A percentile compares a stretch with the other conserved stretches of the same genome.
Evolutionary conservation across 2,329 filamentous ascomycete genomes (phyloP).

Genomic region (Pyrenochaeta sp.): DNA sequence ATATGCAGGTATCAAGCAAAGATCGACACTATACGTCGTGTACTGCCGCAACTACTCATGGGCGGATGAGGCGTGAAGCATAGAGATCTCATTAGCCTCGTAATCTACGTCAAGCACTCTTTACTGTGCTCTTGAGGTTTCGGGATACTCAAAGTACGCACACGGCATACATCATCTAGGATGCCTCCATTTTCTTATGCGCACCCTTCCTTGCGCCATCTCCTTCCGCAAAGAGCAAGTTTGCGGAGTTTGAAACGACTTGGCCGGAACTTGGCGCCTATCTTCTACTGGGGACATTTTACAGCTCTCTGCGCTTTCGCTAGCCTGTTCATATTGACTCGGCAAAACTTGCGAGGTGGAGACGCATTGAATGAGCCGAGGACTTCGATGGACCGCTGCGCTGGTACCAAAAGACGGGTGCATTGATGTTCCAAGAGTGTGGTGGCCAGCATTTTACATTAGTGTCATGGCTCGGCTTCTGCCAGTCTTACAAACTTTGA

Average conservation of each 20-base stretch:
- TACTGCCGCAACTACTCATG: neutral
- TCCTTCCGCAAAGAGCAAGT: neutral
- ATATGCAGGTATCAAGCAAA: neutral
- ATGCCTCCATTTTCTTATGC: neutral
- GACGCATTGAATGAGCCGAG: neutral
- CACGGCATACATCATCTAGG: neutral
- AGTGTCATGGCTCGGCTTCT: neutral
- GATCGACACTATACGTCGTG: neutral
- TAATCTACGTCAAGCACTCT: neutral
- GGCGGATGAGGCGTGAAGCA: neutral
- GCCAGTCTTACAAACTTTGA: too few relatives aligned
- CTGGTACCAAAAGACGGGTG: neutral
- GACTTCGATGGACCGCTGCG: neutral
- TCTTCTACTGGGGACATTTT: neutral
- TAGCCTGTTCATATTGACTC: neutral
- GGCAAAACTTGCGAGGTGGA: neutral
- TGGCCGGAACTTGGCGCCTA: constrained; percentile 11
- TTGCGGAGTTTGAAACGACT: constrained; percentile 2
- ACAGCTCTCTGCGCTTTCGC: neutral
- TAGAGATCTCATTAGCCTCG: neutral
- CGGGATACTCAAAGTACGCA: neutral
- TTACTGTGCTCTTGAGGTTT: neutral
- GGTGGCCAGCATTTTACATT: neutral
- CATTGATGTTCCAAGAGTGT: neutral
- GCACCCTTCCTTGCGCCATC: neutral